Percentiles rank a stretch among this genome's conserved stretches.
These are phyloP conservation scores for Podila verticillata DNA, from an alignment of 192 early-diverging fungal genomes.

Conservation along the genomic window DNA sequence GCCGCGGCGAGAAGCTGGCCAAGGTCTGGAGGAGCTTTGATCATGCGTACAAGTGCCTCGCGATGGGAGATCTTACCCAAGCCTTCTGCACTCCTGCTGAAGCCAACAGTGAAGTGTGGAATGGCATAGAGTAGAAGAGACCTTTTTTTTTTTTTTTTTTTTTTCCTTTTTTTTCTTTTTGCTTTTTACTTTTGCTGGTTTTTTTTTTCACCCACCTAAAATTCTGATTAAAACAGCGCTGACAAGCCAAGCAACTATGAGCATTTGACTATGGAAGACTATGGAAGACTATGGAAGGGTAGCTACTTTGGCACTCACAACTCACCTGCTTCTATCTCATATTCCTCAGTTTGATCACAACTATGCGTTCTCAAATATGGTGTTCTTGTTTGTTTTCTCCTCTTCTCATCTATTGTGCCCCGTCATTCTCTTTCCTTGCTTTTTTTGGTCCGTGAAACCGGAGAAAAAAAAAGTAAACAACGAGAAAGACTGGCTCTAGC, in stretches of 20 bases:
- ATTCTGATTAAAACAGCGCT: too few relatives aligned
- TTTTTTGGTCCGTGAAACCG: background rate
- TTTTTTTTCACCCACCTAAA: too few relatives aligned
- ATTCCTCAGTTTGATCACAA: background rate
- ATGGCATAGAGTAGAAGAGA: too few relatives aligned
- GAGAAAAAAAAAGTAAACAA: background rate
- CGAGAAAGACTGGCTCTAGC: background rate
- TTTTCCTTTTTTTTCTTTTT: too few relatives aligned
- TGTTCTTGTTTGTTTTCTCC: background rate
- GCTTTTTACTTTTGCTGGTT: too few relatives aligned
- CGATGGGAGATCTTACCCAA: slow-evolving; percentile 10
- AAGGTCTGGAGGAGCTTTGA: slow-evolving; percentile 42
- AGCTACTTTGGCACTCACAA: too few relatives aligned
- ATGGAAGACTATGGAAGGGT: too few relatives aligned
- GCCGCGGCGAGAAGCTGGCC: slow-evolving; percentile 21
- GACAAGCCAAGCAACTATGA: too few relatives aligned
- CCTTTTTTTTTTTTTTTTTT: too few relatives aligned
- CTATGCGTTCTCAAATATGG: background rate
- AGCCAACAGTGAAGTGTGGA: too few relatives aligned
- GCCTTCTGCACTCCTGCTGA: background rate
- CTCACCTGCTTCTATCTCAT: background rate
- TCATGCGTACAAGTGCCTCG: slow-evolving; percentile 29
- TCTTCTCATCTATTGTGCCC: background rate
- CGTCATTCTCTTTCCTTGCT: background rate
- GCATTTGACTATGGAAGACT: too few relatives aligned